These are phyloP conservation scores for Syncephalis plumigaleata DNA, from an alignment of 371 early-diverging fungal species.

Conservation along the genomic window DNA sequence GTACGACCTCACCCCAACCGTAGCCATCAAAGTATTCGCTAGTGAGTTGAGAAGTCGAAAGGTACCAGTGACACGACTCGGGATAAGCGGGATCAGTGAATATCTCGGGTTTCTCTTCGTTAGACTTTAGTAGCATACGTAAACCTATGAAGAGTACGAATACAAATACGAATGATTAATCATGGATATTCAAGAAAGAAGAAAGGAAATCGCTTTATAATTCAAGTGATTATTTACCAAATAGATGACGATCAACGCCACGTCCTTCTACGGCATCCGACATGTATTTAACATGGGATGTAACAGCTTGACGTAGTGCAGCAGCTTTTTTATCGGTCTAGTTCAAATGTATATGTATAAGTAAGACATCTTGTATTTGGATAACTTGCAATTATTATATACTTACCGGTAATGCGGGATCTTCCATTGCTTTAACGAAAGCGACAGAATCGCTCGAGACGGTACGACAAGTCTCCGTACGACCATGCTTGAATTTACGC, in stretches of 20 bases:
- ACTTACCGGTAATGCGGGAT: slow-evolving; percentile 22
- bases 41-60: slow-evolving; percentile 85
- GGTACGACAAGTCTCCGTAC: slow-evolving; percentile 89
- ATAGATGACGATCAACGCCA: slow-evolving; percentile 86
- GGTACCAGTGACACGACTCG: slow-evolving; percentile 76
- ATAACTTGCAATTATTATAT: too few relatives aligned
- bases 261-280: slow-evolving; percentile 55
- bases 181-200: slow-evolving; percentile 6
- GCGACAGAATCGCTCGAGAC: slow-evolving; percentile 60
- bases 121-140: slow-evolving; percentile 35
- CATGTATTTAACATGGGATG: slow-evolving; percentile 67
- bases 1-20: slow-evolving; percentile 95
- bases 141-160: slow-evolving; percentile 11
- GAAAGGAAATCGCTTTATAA: too few relatives aligned
- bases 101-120: slow-evolving; percentile 61
- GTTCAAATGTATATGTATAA: too few relatives aligned
- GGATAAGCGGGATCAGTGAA: slow-evolving; percentile 71
- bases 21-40: slow-evolving; percentile 83
- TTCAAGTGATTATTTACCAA: slow-evolving; percentile 44
- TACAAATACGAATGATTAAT: too few relatives aligned
- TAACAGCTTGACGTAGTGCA: slow-evolving; percentile 53
- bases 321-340: slow-evolving; percentile 32
- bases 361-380: too few relatives aligned
- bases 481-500: slow-evolving; percentile 75
- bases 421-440: slow-evolving; percentile 77